Conservation (phyloP, 106 monocot species). For the Ottelia alismoides region DNA sequence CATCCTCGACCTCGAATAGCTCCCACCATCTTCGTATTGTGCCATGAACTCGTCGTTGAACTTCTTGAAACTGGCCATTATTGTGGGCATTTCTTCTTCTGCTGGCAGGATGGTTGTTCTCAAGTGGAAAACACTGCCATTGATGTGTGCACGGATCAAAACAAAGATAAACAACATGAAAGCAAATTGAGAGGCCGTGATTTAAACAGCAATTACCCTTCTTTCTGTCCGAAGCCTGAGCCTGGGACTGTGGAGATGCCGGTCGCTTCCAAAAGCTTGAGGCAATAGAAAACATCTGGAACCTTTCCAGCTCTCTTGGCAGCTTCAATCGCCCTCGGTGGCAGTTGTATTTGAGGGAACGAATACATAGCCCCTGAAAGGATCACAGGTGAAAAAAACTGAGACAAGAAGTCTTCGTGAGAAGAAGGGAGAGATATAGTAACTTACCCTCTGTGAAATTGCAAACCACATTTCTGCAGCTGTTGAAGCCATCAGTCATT, state of each 20-base stretch:
- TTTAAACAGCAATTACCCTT: too few relatives aligned
- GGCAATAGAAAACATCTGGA: slow-evolving; percentile 97
- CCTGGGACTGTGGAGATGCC: slow-evolving; percentile 99
- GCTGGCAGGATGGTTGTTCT: slow-evolving; percentile 95
- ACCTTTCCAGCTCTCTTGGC: slow-evolving; percentile 81
- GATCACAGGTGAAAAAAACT: too few relatives aligned
- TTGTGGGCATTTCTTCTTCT: slow-evolving; percentile 94
- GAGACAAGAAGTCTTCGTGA: too few relatives aligned
- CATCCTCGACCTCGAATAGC: slow-evolving; percentile 71
- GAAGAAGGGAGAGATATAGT: too few relatives aligned
- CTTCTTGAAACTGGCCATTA: slow-evolving; percentile 95
- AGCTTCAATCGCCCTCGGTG: slow-evolving; percentile 84
- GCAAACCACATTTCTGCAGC: slow-evolving; percentile 93
- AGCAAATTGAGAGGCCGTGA: too few relatives aligned
- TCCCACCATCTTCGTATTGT: slow-evolving; percentile 62
- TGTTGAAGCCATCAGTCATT: slow-evolving; percentile 99
- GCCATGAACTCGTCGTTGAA: slow-evolving; percentile 98
- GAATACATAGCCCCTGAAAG: slow-evolving; percentile 98
- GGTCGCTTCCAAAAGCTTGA: slow-evolving; percentile 95
- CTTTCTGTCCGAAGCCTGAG: slow-evolving; percentile 98
- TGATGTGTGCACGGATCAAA: too few relatives aligned
- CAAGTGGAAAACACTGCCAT: slow-evolving; percentile 91
- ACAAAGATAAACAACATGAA: too few relatives aligned
- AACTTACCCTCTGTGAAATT: slow-evolving; percentile 89
- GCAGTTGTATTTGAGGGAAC: slow-evolving; percentile 91